Base-by-base conservation (phyloP, 31 red algal genomes). In the Bonnemaisonia californica region DNA sequence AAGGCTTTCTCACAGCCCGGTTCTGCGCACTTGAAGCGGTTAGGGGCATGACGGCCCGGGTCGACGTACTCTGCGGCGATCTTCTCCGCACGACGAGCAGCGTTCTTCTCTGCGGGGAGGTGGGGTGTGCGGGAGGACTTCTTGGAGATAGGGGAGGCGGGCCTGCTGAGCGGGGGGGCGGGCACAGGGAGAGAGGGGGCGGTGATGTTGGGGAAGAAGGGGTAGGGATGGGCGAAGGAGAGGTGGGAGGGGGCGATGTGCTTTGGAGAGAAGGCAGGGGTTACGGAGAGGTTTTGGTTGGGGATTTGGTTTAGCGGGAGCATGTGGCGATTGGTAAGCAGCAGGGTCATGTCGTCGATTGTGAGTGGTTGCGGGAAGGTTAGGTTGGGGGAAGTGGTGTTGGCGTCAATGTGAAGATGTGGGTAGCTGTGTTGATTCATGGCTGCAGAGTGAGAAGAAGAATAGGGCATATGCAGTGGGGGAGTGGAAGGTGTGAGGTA, bases 1-100 rank as follows among this genome's bases (percentile, higher is more conserved):
- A 84, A 84, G 26, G 37, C 71, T n/a, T 47, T 37, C 2, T 59
- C 64, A 24, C 80, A 84, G 27, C 37, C 80, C 18, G 77, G 77
- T 38, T 40, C 33, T n/a, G 21, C 34, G 77, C 77, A 80, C 27
- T 47, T n/a, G 23, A 80, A 62, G 28, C 59, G 77, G 40, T 45
- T 31, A 22, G 33, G 57, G 24, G 34, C 31, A 34, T 30, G 13
- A 22, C 30, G 8, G 24, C 34, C 57, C 16, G n/a, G 54, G 38
- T 54, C 74, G 3, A 60, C 54, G 54, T 24, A 39, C 5, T 22
- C 22, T 23, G 51, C 74, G 12, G 51, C 30, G 27, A 58, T 59
- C 8, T 41, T 13, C 45, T 40, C 31, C 16, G 51, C 41, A 3
- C 28, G 60, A 21, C 22, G 51, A 30, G 74, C 57, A 26, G 51